phyloP scores from a whole-genome alignment of 345 rosid genomes.

The Passiflora organensis region DNA sequence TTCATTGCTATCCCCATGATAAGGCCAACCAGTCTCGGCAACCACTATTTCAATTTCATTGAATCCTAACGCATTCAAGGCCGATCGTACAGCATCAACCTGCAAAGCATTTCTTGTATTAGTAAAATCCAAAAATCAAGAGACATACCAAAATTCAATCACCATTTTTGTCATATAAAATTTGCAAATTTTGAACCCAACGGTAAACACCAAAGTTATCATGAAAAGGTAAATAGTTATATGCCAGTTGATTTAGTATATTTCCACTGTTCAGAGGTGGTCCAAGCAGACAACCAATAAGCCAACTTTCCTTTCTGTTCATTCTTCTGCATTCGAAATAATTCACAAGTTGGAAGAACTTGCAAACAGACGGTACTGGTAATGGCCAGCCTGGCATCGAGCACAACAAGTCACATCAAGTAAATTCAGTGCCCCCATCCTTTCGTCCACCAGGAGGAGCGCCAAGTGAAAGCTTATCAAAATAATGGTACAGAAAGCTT shows the following conservation, averaged over 20 bases:
- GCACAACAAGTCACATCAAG: conserved; percentile 18
- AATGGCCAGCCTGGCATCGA: conserved; percentile 25
- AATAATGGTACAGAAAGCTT: no score
- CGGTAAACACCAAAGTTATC: no score
- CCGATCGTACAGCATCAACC: conserved; percentile 88
- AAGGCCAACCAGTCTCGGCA: conserved; percentile 97
- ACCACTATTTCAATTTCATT: conserved; percentile 67
- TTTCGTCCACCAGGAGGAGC: background rate
- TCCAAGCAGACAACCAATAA: conserved; percentile 7
- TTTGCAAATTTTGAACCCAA: no score
- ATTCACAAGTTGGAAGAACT: background rate
- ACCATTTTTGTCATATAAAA: no score
- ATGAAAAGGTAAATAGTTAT: no score
- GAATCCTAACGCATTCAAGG: conserved; percentile 71
- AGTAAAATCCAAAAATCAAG: no score
- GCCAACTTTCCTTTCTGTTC: background rate
- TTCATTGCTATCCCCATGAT: conserved; percentile 65
- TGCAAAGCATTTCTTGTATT: conserved; percentile 15
- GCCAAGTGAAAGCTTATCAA: no score
- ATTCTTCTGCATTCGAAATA: background rate
- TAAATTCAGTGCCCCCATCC: background rate
- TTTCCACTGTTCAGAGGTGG: conserved; percentile 10
- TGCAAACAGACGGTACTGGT: background rate
- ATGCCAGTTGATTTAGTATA: background rate
- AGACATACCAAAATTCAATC: no score